phyloP scores from a whole-genome alignment of 192 early-diverging fungal species.

The Coemansia sp. region DNA sequence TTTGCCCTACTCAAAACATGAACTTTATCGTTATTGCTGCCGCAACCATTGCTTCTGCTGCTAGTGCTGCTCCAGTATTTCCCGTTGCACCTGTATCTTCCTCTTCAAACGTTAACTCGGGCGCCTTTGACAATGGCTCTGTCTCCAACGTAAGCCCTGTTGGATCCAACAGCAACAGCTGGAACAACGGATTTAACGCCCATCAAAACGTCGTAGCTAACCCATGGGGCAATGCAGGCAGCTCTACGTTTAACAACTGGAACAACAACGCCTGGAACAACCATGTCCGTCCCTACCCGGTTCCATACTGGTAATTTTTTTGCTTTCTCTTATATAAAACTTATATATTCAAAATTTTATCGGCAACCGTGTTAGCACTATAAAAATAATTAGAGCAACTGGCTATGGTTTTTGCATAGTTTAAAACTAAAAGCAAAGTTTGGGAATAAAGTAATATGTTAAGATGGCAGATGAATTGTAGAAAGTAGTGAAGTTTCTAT shows the following conservation, averaged over 20 bases:
- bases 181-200: constrained; percentile 51
- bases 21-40: constrained; percentile 1
- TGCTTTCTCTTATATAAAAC: not conserved
- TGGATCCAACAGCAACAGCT: constrained; percentile 36
- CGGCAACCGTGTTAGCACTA: not conserved
- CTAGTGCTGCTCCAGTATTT: constrained; percentile 24
- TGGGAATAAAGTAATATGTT: too few relatives aligned
- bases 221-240: constrained; percentile 46
- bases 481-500: too few relatives aligned
- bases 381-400: not conserved
- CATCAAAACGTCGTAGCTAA: constrained; percentile 42
- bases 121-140: constrained; percentile 42
- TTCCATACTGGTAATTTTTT: constrained; percentile 41
- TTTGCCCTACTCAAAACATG: too few relatives aligned
- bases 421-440: not conserved
- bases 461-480: too few relatives aligned
- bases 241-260: constrained; percentile 54
- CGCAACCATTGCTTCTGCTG: constrained; percentile 9
- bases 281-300: constrained; percentile 31
- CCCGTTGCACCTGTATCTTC: constrained; percentile 29
- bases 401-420: too few relatives aligned
- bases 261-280: constrained; percentile 56
- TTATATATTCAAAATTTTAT: not conserved
- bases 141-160: constrained; percentile 35
- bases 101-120: constrained; percentile 44